phyloP scores from a whole-genome alignment of 495 filamentous ascomycete species.

The Trichoderma orchidacearum region DNA sequence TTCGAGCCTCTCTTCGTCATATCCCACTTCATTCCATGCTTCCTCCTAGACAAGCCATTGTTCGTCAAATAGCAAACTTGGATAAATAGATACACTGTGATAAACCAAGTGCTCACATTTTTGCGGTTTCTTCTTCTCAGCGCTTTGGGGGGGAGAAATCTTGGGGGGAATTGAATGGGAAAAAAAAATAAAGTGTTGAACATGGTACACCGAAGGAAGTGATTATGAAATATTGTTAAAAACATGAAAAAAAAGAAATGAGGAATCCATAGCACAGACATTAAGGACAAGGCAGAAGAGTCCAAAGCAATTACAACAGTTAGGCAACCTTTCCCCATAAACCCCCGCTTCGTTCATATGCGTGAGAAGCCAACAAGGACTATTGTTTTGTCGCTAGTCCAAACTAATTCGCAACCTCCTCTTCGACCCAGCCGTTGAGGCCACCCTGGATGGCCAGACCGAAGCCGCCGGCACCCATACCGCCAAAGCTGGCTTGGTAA shows the following conservation, averaged over 20 bases:
- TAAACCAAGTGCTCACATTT: background rate
- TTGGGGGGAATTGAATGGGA: background rate
- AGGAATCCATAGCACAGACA: conserved; percentile 2
- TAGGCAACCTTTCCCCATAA: conserved; percentile 9
- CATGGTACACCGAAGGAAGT: conserved; percentile 1
- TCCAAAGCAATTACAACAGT: conserved; percentile 16
- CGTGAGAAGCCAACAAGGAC: background rate
- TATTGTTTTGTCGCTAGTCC: background rate
- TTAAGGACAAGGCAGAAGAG: conserved; percentile 2
- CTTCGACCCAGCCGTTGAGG: conserved; percentile 42
- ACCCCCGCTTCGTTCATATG: conserved; percentile 4
- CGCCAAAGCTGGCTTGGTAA: conserved; percentile 40
- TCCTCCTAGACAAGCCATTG: background rate
- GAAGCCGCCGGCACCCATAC: conserved; percentile 30
- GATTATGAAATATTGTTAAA: background rate
- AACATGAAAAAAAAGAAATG: background rate
- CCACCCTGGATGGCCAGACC: conserved; percentile 37
- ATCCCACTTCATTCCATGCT: background rate
- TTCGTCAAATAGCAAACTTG: background rate
- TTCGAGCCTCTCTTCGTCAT: background rate
- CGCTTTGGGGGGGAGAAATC: background rate
- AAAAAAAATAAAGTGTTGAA: background rate
- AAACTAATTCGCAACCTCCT: conserved; percentile 37
- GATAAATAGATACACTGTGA: background rate
- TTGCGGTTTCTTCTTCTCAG: background rate